Conservation (phyloP, 1,284 basidiomycete species). For the Irpex sp. region DNA sequence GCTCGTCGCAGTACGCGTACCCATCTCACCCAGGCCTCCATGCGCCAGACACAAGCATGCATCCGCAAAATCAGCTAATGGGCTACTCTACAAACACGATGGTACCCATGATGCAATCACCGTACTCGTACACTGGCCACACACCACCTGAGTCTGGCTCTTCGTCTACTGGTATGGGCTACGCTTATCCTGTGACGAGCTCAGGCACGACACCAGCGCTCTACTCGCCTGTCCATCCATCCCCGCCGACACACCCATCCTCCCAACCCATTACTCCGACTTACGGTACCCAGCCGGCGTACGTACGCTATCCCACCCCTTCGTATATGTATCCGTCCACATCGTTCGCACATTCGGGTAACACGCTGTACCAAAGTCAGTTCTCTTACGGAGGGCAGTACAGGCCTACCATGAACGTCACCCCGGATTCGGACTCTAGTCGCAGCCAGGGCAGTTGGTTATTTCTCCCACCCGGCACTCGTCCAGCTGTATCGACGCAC, state of each 20-base stretch:
- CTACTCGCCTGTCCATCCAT: constrained; percentile 1
- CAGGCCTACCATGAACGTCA: constrained; percentile 12
- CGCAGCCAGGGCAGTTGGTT: constrained; percentile 50
- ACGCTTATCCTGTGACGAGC: constrained; percentile 21
- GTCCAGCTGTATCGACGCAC: constrained; percentile 25
- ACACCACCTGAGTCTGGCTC: constrained; percentile 30
- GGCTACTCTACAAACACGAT: constrained; percentile 25
- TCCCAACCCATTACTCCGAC: constrained; percentile 7
- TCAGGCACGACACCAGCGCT: constrained; percentile 15
- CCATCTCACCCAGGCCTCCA: constrained; percentile 30
- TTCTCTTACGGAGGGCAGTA: constrained; percentile 26
- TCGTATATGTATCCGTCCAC: constrained; percentile 42
- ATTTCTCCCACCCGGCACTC: constrained; percentile 39
- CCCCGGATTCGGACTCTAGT: constrained; percentile 23
- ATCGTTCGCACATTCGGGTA: constrained; percentile 31
- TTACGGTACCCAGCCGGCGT: constrained; percentile 24
- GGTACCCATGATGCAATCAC: constrained; percentile 26
- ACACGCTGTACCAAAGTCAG: constrained; percentile 33
- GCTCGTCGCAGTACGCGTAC: constrained; percentile 35
- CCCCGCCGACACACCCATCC: constrained; percentile 16
- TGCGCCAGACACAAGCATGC: constrained; percentile 28
- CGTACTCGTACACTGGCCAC: constrained; percentile 26
- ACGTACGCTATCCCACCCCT: constrained; percentile 37
- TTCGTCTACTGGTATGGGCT: constrained; percentile 14
- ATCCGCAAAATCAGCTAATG: constrained; percentile 26